Evolutionary conservation across 202 grass and related monocot species (phyloP), one percentile per base, ranked within the genome.

Genomic region (Miscanthus sacchariflorus): DNA sequence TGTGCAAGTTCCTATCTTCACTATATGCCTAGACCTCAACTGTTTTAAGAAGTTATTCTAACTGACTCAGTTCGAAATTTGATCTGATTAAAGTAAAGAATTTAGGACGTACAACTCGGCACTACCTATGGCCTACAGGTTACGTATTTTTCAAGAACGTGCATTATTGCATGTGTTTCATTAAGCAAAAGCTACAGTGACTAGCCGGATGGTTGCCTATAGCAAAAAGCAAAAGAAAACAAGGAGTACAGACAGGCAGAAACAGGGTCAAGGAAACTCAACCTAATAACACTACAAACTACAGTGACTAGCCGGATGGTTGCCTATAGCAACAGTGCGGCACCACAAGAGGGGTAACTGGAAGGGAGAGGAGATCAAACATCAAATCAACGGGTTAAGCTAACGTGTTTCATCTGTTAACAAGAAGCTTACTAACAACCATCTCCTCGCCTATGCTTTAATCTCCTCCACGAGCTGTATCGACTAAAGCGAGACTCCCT

Each of bases 61-160:
- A 52, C 19, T 24, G 25, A 17, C 21, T 27, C 17, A 50, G 21
- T 40, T 65, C 15, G 4, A 78, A 50, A 67, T 64, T 79, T 84
- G 67, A 73, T 79, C 49, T 72, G 19, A 50, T 67, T 36, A 39
- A 71, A 83, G 72, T 88, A 52, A 43, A 64, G 10, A 87, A 79
- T 77, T 78, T 23, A 46, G 39, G 27, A 46, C 3, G 23, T 64
- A 33, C 25, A 76, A 28, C 7, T 65, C n/a, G 45, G 15, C 35
- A 15, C 25, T 69, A 82, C 39, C 25, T 35, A 45, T 48, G 5
- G 17, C 25, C 9, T 12, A 25, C 24, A 85, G 3, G 46, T 59
- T n/a, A 59, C 7, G 0, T 59, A n/a, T 58, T 58, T 59, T 59
- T 59, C 56, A 59, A n/a, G 56, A 59, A 59, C 3, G 7, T 59